Evolutionary conservation across 148 eudicot species (phyloP).

Genomic region (Amaranthus hypochondriacus): DNA sequence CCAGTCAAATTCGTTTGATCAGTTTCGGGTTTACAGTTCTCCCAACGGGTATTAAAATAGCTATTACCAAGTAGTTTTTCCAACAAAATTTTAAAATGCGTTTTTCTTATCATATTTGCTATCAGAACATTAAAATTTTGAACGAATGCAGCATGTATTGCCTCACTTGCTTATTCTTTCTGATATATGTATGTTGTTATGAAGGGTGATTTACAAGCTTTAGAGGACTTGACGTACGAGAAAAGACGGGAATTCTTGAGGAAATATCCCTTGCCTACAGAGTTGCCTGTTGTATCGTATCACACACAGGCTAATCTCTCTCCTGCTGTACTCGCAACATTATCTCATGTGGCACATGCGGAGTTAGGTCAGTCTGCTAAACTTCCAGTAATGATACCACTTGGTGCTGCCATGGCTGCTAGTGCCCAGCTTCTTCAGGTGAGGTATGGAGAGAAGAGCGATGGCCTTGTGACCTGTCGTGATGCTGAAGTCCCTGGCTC

Average conservation of each 20-base stretch:
- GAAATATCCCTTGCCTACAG: conserved; percentile 62
- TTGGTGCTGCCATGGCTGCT: conserved; percentile 95
- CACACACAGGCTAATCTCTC: conserved; percentile 89
- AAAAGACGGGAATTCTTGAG: conserved; percentile 70
- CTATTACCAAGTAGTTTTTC: no score
- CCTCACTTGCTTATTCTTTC: no score
- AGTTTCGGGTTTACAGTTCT: no score
- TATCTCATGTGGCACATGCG: conserved; percentile 91
- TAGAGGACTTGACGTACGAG: conserved; percentile 88
- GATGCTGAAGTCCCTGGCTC: conserved; percentile 99
- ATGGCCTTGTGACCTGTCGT: conserved; percentile 90
- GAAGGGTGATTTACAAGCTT: conserved; percentile 93
- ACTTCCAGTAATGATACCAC: conserved; percentile 82
- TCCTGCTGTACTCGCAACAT: conserved; percentile 82
- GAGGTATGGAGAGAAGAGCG: conserved; percentile 88
- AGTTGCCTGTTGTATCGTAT: conserved; percentile 76
- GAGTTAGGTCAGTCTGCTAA: conserved; percentile 72
- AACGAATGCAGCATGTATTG: no score
- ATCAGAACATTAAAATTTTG: no score
- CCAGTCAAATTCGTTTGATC: no score
- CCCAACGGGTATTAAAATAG: no score
- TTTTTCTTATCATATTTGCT: no score
- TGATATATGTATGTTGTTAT: conserved; percentile 6
- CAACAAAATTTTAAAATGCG: no score
- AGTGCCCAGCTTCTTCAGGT: conserved; percentile 86